Evolutionary conservation across 2,329 filamentous ascomycete genomes (phyloP).

Genomic region (Colletotrichum neosansevieriae): DNA sequence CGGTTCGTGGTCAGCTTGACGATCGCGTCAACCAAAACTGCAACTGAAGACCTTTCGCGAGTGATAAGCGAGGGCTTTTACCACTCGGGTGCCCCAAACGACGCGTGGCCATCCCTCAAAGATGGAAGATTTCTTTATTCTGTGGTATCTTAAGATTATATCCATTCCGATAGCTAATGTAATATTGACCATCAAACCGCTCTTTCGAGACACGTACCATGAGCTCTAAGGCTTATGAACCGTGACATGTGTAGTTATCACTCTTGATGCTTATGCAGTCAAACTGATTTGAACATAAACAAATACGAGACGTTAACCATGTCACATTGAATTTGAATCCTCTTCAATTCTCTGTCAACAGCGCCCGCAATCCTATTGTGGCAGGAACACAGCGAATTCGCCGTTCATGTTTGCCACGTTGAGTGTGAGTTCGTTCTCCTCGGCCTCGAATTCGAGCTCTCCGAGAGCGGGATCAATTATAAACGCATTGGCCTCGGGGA

Average conservation of each 20-base stretch:
- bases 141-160: no score
- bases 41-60: background rate
- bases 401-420: constrained; percentile 49
- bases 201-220: no score
- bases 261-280: background rate
- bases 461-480: constrained; percentile 46
- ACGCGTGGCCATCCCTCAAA: no score
- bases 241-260: background rate
- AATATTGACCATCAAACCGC: no score
- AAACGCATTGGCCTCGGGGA: constrained; percentile 50
- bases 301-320: no score
- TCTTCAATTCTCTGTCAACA: no score
- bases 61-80: background rate
- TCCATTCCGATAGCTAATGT: no score
- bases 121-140: no score
- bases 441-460: constrained; percentile 53
- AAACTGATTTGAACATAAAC: no score
- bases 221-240: no score
- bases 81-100: no score
- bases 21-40: constrained; percentile 23
- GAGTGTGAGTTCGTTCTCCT: constrained; percentile 54
- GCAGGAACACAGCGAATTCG: constrained; percentile 51
- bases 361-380: constrained; percentile 16
- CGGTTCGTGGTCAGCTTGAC: constrained; percentile 63
- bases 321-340: no score